Conservation (phyloP, 352 stramenopile genomes). For the Phytopythium sindhum region DNA sequence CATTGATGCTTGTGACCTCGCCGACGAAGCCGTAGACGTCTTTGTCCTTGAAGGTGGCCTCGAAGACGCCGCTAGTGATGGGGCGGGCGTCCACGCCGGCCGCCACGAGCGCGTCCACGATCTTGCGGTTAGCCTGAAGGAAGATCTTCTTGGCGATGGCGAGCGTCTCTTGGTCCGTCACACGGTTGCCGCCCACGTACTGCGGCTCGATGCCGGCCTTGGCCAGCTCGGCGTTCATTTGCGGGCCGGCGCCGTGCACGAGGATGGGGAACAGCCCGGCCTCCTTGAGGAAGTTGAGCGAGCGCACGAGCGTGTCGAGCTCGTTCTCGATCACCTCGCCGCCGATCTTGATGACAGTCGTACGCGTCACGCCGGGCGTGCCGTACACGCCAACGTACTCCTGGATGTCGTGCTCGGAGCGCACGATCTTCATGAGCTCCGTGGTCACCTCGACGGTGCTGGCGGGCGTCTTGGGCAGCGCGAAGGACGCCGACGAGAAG, state of each 20-base stretch:
- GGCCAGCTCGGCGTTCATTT: slow-evolving; percentile 87
- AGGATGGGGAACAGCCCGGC: slow-evolving; percentile 83
- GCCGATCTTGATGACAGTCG: slow-evolving; percentile 88
- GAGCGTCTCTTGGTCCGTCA: slow-evolving; percentile 85
- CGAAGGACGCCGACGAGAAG: slow-evolving; percentile 5
- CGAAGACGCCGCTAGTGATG: slow-evolving; percentile 86
- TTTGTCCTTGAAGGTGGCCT: slow-evolving; percentile 77
- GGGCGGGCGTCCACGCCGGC: slow-evolving; percentile 64
- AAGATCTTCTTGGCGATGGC: slow-evolving; percentile 87
- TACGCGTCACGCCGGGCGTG: slow-evolving; percentile 63
- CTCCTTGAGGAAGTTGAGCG: slow-evolving; percentile 80
- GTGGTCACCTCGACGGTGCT: slow-evolving; percentile 57
- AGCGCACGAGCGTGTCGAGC: slow-evolving; percentile 80
- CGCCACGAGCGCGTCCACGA: slow-evolving; percentile 69
- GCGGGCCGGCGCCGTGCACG: slow-evolving; percentile 84
- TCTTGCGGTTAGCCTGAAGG: slow-evolving; percentile 73
- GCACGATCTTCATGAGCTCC: slow-evolving; percentile 54
- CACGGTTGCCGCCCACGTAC: slow-evolving; percentile 85
- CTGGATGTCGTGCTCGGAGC: slow-evolving; percentile 47
- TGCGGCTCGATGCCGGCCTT: slow-evolving; percentile 79
- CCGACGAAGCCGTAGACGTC: slow-evolving; percentile 85
- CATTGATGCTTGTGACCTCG: slow-evolving; percentile 75
- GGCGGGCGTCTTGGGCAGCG: slow-evolving; percentile 14
- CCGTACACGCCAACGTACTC: slow-evolving; percentile 77
- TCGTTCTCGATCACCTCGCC: slow-evolving; percentile 88